Evolutionary conservation across 179 eudicot species (phyloP).

Genomic region (Corrigiola litoralis): DNA sequence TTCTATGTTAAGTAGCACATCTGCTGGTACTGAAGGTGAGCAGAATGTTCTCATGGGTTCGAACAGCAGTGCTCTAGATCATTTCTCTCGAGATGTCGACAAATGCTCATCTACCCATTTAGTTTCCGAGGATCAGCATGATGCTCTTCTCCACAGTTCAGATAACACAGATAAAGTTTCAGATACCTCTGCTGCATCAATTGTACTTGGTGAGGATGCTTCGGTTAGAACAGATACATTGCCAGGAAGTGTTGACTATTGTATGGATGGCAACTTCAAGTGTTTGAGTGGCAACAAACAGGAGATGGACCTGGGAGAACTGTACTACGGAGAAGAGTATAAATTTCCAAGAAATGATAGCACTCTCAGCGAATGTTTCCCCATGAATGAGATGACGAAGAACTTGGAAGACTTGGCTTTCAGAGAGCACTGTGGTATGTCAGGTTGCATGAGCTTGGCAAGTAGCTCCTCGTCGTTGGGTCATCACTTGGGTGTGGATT

Average conservation of each 20-base stretch:
- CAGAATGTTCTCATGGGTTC: slow-evolving; percentile 15
- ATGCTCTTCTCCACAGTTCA: slow-evolving; percentile 5
- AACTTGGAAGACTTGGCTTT: slow-evolving; percentile 24
- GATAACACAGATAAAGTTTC: slow-evolving; percentile 28
- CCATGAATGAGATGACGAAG: slow-evolving; percentile 21
- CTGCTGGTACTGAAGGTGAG: slow-evolving; percentile 8
- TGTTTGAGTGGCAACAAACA: slow-evolving; percentile 22
- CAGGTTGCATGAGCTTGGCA: slow-evolving; percentile 30
- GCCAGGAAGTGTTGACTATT: slow-evolving; percentile 6
- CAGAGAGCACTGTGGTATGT: slow-evolving; percentile 18
- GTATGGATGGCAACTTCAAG: slow-evolving; percentile 23
- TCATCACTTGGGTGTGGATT: slow-evolving; percentile 25
- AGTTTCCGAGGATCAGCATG: slow-evolving; percentile 13
- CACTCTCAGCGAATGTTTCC: slow-evolving; percentile 18
- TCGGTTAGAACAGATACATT: slow-evolving; percentile 6
- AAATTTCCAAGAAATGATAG: slow-evolving; percentile 26
- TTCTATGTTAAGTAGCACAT: slow-evolving; percentile 8
- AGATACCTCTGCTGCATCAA: slow-evolving; percentile 29
- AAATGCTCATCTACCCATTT: not conserved
- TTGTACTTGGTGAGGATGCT: slow-evolving; percentile 23
- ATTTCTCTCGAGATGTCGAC: not conserved
- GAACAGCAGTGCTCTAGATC: slow-evolving; percentile 1
- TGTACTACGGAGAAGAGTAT: slow-evolving; percentile 29
- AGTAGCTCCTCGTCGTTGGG: slow-evolving; percentile 42
- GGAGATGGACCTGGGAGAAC: slow-evolving; percentile 33